Evolutionary conservation across 805 yeast genomes (phyloP), one percentile per base, ranked within the genome.

Genomic region (Spathaspora passalidarum): DNA sequence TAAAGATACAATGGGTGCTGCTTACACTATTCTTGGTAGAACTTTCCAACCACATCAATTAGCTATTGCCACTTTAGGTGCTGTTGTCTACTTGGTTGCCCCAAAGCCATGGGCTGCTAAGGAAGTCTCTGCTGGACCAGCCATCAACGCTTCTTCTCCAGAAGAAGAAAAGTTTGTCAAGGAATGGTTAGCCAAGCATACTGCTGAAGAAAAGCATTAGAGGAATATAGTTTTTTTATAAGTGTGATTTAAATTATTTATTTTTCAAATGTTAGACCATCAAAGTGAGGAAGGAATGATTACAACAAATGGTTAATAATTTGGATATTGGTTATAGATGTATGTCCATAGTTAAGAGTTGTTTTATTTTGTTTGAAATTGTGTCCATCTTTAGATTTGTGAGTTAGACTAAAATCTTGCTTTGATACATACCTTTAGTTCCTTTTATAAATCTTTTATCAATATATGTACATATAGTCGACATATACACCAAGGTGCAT

Each of bases 151-250:
- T 53, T 68, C 81, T 46, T 79, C 90, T 42, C 82, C 89, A 56
- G 97, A 89, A 61, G 97, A 91, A 75, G 96, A 88, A 68, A 82
- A 85, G 67, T 91, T 86, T 74, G 84, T 91, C 60, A 62, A 66
- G 60, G 68, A 76, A 71, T 65, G 86, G 82, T 59, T 90, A 80
- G 76, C 74, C 82, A 69, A 72, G 69, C 56, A 76, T 67, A 62
- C 65, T 42, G 68, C 65, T 41, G 70, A 63, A 49, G 57, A 59
- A 44, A 61, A 61, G 47, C 69, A 66, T 46, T 61, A 58, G 44
- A 39, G 5, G 14, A 13, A 8, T n/a, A n/a, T 11, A 11, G 32
- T 29, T 4, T 29, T 29, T 13, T 13, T 17, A 25, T 10, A 10
- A 25, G 6, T 14, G n/a, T 29, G 13, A 29, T 29, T 29, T 29